These are phyloP conservation scores for Chloris gayana DNA, from an alignment of 176 grass and related monocot species.

Conservation along the genomic window DNA sequence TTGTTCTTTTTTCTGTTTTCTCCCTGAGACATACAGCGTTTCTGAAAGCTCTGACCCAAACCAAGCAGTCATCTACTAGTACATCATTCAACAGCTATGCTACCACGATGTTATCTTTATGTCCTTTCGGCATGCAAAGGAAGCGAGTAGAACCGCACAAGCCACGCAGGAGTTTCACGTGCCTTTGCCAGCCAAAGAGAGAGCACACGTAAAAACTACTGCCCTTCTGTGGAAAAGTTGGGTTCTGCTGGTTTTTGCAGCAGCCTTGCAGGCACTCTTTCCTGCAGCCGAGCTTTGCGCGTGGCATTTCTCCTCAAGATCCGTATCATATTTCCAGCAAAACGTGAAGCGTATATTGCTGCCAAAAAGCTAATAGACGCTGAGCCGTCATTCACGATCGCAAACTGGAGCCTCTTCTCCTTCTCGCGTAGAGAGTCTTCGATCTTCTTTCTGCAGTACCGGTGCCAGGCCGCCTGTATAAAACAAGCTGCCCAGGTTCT, in stretches of 20 bases:
- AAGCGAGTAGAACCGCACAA: not conserved
- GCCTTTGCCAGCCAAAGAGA: not conserved
- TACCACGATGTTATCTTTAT: not conserved
- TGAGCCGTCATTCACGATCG: conserved; percentile 48
- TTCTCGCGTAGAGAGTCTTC: conserved; percentile 64
- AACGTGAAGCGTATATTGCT: conserved; percentile 68
- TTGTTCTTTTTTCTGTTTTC: not conserved
- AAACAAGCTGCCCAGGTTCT: conserved; percentile 92
- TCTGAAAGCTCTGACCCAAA: not conserved
- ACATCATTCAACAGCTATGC: not conserved
- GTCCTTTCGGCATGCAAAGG: not conserved
- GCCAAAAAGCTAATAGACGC: conserved; percentile 66
- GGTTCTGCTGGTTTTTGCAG: conserved; percentile 87
- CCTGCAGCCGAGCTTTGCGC: conserved; percentile 59
- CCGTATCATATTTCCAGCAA: conserved; percentile 74
- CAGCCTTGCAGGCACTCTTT: conserved; percentile 63
- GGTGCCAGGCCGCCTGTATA: conserved; percentile 89
- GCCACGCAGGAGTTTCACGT: not conserved
- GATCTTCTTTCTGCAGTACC: conserved; percentile 72
- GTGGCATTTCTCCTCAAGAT: conserved; percentile 64
- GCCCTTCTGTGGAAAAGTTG: conserved; percentile 65
- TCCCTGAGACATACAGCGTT: not conserved
- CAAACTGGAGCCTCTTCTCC: conserved; percentile 69
- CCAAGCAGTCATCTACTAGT: not conserved
- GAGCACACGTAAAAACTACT: conserved; percentile 23